Evolutionary conservation across 257 asterid genomes (phyloP), one percentile per base, ranked within the genome.

Genomic region (Leonotis leonurus): DNA sequence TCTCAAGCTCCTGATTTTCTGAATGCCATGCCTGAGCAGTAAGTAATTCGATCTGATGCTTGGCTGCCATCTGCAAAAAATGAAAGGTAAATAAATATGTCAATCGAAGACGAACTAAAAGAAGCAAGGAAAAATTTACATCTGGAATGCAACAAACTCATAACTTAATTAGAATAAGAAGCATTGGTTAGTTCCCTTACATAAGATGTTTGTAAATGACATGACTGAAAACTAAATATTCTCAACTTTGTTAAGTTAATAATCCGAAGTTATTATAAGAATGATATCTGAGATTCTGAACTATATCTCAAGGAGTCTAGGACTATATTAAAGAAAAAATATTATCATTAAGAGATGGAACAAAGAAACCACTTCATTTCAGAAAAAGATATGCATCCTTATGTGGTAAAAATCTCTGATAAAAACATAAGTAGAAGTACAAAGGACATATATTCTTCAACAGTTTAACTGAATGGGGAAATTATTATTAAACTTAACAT

Each of bases 1-100:
- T 72, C 70, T 75, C 71, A 60, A 93, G 94, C 73, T 87, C 94
- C 74, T 65, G 73, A 43, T 77, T 71, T 32, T 76, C 82, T 40
- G 94, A 77, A 69, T 70, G 74, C 97, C 99, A 93, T 62, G 96
- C 94, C 75, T 89, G 82, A 41, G 99, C 77, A 40, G 96, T 89
- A 17, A 87, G 86, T 70, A 80, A 69, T 65, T 87, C 95, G 53
- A 85, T 79, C 69, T 87, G 92, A 70, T 80, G 85, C 74, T 83
- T 85, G 45, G 86, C 91, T 48, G 72, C 60, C 53, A 87, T 73
- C 97, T 92, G 87, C 46, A 61, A 44, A 55, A 63, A 61, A 41
- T 50, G 39, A 29, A n/a, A 66, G 39, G 44, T 13, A n/a, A 46
- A 33, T 4, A n/a, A n/a, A n/a, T n/a, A n/a, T 62, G 56, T 52